phyloP scores from a whole-genome alignment of 2,329 filamentous ascomycete species.

The Chaetomiaceae sp. region DNA sequence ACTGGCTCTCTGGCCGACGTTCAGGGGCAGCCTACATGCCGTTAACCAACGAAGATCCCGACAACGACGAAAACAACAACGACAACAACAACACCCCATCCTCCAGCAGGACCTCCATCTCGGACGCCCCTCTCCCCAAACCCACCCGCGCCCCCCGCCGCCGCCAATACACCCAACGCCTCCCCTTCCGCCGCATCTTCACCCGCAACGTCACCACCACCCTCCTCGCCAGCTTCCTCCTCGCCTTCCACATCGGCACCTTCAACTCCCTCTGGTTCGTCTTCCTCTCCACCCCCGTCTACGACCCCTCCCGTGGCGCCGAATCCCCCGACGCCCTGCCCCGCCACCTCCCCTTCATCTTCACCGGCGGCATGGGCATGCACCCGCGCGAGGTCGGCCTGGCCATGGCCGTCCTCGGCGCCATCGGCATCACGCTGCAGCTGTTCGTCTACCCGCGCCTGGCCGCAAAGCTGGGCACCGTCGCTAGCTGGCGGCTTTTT shows the following conservation, averaged over 20 bases:
- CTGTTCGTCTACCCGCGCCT: slow-evolving; percentile 66
- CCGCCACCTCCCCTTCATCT: slow-evolving; percentile 51
- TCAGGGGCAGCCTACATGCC: slow-evolving; percentile 30
- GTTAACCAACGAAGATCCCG: slow-evolving; percentile 30
- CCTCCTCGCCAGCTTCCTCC: slow-evolving; percentile 61
- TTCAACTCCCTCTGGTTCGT: slow-evolving; percentile 74
- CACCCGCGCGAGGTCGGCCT: slow-evolving; percentile 66
- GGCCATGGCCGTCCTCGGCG: slow-evolving; percentile 70
- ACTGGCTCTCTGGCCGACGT: slow-evolving; percentile 21
- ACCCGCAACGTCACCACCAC: slow-evolving; percentile 50
- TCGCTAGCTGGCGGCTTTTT: slow-evolving; percentile 63
- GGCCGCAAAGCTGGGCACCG: slow-evolving; percentile 61
- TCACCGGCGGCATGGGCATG: slow-evolving; percentile 72
- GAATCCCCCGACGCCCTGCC: slow-evolving; percentile 27
- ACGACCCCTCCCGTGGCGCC: slow-evolving; percentile 36
- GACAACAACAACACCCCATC: not conserved
- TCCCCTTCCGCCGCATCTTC: slow-evolving; percentile 52
- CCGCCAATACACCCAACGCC: slow-evolving; percentile 38
- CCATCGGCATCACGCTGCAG: slow-evolving; percentile 70
- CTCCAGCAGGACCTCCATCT: too few species aligned
- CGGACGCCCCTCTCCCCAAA: not conserved
- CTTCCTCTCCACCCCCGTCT: slow-evolving; percentile 69
- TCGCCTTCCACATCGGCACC: slow-evolving; percentile 68
- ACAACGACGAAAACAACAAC: slow-evolving; percentile 26
- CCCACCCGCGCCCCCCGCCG: not conserved